A percentile compares a stretch with the other conserved stretches of the same genome.
These are phyloP conservation scores for Fonsecaea monophora DNA, from an alignment of 2,329 filamentous ascomycete genomes.

Conservation along the genomic window DNA sequence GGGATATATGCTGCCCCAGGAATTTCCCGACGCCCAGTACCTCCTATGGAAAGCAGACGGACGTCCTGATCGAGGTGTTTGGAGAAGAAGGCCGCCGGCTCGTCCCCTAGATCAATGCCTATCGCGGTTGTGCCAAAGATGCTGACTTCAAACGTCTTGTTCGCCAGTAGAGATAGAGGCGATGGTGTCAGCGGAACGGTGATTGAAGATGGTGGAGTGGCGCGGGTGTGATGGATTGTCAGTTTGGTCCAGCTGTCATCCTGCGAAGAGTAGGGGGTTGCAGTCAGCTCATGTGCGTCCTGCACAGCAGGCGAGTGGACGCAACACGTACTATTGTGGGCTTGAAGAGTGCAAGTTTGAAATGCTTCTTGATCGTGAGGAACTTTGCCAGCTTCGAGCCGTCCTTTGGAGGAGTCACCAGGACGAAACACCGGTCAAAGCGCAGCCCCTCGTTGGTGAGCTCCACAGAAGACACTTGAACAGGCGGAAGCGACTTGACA, in stretches of 20 bases:
- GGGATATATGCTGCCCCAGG: constrained; percentile 39
- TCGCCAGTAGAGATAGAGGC: constrained; percentile 33
- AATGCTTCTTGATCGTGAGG: constrained; percentile 38
- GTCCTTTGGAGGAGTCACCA: constrained; percentile 37
- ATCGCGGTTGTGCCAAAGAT: constrained; percentile 39
- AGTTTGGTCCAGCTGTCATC: constrained; percentile 39
- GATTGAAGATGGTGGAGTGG: constrained; percentile 29
- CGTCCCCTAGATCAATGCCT: constrained; percentile 38
- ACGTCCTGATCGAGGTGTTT: constrained; percentile 36
- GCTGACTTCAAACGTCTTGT: constrained; percentile 37
- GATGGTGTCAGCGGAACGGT: constrained; percentile 38
- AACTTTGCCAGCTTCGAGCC: constrained; percentile 34
- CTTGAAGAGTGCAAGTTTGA: constrained; percentile 37
- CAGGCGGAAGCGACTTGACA: constrained; percentile 38
- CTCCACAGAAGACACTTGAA: constrained; percentile 38
- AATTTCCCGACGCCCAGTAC: constrained; percentile 38
- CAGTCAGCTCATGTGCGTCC: background rate
- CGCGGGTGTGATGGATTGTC: constrained; percentile 35
- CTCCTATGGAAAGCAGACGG: constrained; percentile 36
- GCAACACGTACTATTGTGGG: constrained; percentile 28
- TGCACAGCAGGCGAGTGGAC: background rate
- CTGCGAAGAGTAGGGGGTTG: background rate
- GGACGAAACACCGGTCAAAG: constrained; percentile 38
- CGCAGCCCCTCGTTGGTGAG: constrained; percentile 39
- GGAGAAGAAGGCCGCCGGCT: constrained; percentile 36